A percentile compares a stretch with the other conserved stretches of the same genome.
phyloP scores from a whole-genome alignment of 305 asterid genomes.

The Solanum hybrid region DNA sequence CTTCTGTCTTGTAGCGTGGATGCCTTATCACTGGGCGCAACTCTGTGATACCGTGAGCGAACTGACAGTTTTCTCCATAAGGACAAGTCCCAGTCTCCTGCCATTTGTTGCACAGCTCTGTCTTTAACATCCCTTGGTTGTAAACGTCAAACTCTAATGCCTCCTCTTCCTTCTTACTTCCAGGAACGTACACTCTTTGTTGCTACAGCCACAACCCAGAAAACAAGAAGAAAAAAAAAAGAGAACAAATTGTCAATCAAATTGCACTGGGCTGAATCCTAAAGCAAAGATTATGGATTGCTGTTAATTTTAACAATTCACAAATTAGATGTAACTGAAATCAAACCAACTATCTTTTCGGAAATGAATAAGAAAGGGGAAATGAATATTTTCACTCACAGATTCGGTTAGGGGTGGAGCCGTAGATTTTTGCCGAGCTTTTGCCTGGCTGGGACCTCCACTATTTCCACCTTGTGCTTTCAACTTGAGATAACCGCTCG shows the following conservation, averaged over 20 bases:
- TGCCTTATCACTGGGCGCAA: constrained; percentile 76
- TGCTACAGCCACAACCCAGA: constrained; percentile 14
- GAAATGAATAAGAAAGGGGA: background rate
- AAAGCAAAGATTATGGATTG: background rate
- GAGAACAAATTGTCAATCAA: background rate
- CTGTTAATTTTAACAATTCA: background rate
- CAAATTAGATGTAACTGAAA: background rate
- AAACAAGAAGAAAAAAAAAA: background rate
- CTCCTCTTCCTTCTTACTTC: constrained; percentile 38
- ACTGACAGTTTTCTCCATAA: constrained; percentile 55
- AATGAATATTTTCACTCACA: constrained; percentile 29
- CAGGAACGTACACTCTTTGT: constrained; percentile 52
- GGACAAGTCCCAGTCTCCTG: constrained; percentile 73
- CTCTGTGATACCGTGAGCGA: constrained; percentile 67
- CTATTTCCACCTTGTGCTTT: constrained; percentile 10
- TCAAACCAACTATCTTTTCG: background rate
- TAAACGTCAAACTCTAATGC: constrained; percentile 51
- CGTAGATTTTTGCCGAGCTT: constrained; percentile 11
- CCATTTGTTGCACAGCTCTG: constrained; percentile 88
- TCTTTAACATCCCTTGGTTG: constrained; percentile 67
- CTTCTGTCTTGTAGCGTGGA: constrained; percentile 83
- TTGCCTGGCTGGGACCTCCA: constrained; percentile 19
- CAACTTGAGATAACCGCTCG: constrained; percentile 46
- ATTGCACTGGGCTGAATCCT: background rate
- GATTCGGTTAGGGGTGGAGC: constrained; percentile 10